These are phyloP conservation scores for Knoxdaviesia proteae DNA, from an alignment of 2,329 filamentous ascomycete genomes.

Conservation along the genomic window DNA sequence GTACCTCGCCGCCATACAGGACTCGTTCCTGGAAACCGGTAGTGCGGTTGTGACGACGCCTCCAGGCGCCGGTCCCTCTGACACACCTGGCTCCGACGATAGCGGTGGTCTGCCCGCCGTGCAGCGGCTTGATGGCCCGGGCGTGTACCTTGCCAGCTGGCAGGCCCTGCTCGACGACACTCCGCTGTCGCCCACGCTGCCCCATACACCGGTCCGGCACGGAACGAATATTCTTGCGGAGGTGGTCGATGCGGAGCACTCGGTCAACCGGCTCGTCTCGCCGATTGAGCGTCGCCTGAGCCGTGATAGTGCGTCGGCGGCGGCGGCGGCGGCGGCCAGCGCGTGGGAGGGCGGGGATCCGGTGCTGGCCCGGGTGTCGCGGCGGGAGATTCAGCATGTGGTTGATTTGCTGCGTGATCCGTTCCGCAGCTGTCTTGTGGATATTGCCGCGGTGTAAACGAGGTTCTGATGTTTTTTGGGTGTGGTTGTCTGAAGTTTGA, in stretches of 20 bases:
- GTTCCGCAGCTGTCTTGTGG: constrained; percentile 1
- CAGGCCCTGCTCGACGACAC: constrained; percentile 51
- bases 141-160: constrained; percentile 54
- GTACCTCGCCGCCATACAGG: constrained; percentile 32
- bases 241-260: no score
- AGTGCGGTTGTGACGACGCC: constrained; percentile 27
- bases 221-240: no score
- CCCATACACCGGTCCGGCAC: not conserved
- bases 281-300: not conserved
- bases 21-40: constrained; percentile 9
- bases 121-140: constrained; percentile 28
- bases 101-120: constrained; percentile 5
- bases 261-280: not conserved
- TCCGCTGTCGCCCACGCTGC: constrained; percentile 35
- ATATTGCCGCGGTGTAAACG: not conserved
- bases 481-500: no score
- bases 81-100: constrained; percentile 7
- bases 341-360: constrained; percentile 7
- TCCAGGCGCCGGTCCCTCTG: constrained; percentile 33
- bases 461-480: no score
- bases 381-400: constrained; percentile 1
- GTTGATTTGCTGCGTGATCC: constrained; percentile 1
- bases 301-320: constrained; percentile 2
- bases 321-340: constrained; percentile 6
- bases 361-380: not conserved